phyloP scores from a whole-genome alignment of 495 filamentous ascomycete species.

The Coniosporium apollinis region DNA sequence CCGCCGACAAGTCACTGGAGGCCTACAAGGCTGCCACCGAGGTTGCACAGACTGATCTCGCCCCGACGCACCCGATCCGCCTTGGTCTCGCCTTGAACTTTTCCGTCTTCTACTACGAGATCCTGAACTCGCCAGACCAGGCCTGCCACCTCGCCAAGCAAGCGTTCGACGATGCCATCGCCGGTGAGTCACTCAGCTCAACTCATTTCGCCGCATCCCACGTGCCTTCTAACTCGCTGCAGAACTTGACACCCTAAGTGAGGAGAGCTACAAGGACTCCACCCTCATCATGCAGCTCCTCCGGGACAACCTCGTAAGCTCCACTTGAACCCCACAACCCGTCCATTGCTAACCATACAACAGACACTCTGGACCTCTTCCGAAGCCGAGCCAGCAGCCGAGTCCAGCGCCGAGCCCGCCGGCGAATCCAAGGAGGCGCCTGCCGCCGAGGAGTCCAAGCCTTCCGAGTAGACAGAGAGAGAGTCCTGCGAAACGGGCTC shows the following conservation, averaged over 20 bases:
- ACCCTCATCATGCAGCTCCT: conserved; percentile 99
- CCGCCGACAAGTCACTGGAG: conserved; percentile 91
- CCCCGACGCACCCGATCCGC: conserved; percentile 95
- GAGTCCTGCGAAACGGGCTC: too few species aligned
- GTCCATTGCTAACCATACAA: conserved; percentile 1
- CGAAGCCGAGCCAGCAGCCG: conserved; percentile 65
- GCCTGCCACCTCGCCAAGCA: conserved; percentile 99
- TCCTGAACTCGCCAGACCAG: conserved; percentile 95
- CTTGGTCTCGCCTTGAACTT: conserved; percentile 98
- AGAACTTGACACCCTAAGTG: conserved; percentile 96
- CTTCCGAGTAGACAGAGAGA: conserved; percentile 38
- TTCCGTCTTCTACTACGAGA: conserved; percentile 99
- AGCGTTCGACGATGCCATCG: conserved; percentile 97
- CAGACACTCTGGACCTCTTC: conserved; percentile 99
- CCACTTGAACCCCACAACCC: background rate
- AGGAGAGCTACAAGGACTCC: conserved; percentile 99
- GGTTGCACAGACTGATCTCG: conserved; percentile 91
- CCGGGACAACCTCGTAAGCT: conserved; percentile 90
- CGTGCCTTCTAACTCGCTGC: conserved; percentile 8
- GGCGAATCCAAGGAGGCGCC: conserved; percentile 44
- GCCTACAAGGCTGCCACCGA: conserved; percentile 99
- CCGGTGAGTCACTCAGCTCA: conserved; percentile 24
- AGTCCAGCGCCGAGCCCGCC: conserved; percentile 36
- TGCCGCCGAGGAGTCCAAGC: conserved; percentile 39
- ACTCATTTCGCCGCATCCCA: background rate